Base-by-base conservation (phyloP, 139 green algal genomes). In the Desmodesmus armatus region DNA sequence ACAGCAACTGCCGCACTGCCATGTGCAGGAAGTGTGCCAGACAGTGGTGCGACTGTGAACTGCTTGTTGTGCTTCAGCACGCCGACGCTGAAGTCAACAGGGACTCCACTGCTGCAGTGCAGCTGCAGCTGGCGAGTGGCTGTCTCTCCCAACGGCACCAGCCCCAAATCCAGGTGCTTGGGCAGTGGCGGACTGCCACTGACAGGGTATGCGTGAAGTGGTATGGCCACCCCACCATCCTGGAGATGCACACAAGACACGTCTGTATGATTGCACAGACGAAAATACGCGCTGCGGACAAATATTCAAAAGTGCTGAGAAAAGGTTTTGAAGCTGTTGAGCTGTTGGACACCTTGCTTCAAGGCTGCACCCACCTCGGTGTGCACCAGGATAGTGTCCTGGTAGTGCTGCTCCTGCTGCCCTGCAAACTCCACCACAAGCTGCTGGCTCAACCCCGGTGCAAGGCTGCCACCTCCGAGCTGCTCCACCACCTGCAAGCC, bases 141-240 rank as follows among this genome's bases (percentile, higher is more conserved):
- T 41, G 19, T 33, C 58, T 86, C 69, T 5, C 80, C 80, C 5
- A 86, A 6, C 1, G 80, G 47, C 19, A 86, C 69, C 7, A 33
- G 41, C 51, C 80, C 80, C 35, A 86, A 65, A 51, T 86, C 80
- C 33, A 86, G 15, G 13, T 51, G 67, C 67, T n/a, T 69, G 15
- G 80, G 80, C 35, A 86, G 37, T 13, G 21, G 19, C 33, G 31
- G 37, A 17, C 21, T 40, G 49, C 73, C 80, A 47, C 47, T 67
- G 39, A 66, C 23, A 3, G 83, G 73, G 25, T 83, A 83, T 41
- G 62, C 73, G 39, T 83, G 83, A 62, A 87, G 63, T 5, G 75
- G 72, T 33, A 87, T 87, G 44, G 84, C 43, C 60, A 87, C 37
- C 60, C 74, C 60, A 41, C 75, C 75, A 53, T 6, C 73, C 72